phyloP scores from a whole-genome alignment of 2,329 filamentous ascomycete genomes.

The Hortaea werneckii region DNA sequence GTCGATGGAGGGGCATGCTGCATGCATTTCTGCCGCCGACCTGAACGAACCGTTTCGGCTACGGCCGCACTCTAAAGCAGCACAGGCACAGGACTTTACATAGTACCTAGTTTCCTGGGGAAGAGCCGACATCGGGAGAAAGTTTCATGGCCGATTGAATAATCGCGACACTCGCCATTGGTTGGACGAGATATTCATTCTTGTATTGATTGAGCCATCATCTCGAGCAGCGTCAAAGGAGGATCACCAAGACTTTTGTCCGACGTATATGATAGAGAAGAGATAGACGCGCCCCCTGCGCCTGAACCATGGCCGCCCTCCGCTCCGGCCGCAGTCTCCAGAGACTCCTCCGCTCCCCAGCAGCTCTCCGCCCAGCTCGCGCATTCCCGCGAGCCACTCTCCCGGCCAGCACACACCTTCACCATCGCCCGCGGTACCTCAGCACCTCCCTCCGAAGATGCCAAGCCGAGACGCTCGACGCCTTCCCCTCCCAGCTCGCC shows the following conservation, averaged over 20 bases:
- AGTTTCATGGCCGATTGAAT: no score
- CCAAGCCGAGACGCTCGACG: slow-evolving; percentile 35
- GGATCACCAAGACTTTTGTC: neutral
- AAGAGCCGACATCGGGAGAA: no score
- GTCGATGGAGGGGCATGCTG: no score
- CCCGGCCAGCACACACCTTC: slow-evolving; percentile 7
- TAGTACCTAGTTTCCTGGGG: no score
- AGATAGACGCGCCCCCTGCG: neutral
- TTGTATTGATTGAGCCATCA: no score
- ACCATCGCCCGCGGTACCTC: slow-evolving; percentile 19
- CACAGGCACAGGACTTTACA: no score
- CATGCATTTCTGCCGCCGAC: no score
- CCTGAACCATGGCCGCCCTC: slow-evolving; percentile 8
- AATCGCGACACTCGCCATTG: neutral
- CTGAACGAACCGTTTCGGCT: no score
- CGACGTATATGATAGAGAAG: neutral
- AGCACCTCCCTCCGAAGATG: slow-evolving; percentile 11
- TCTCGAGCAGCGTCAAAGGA: neutral
- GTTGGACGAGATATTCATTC: neutral
- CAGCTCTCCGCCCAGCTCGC: neutral
- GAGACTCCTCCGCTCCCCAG: slow-evolving; percentile 7
- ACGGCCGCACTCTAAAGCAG: no score
- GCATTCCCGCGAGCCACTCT: neutral
- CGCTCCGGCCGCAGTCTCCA: slow-evolving; percentile 12
- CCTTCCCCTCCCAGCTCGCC: slow-evolving; percentile 56